Evolutionary conservation across 371 early-diverging fungal genomes (phyloP).

Genomic region (Saksenaea oblongispora): DNA sequence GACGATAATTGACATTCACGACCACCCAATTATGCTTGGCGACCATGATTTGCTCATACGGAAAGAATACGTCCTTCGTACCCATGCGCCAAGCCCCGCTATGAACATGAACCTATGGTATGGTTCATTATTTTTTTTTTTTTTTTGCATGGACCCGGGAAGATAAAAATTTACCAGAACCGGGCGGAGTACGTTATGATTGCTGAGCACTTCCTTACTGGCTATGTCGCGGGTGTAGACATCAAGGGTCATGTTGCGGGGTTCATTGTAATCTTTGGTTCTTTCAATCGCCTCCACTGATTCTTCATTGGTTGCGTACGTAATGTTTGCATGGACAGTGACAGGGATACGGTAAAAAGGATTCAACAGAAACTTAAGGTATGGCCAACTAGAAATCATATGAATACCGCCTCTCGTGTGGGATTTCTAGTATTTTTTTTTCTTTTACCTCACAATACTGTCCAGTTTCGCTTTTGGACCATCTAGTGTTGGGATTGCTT

Average conservation of each 20-base stretch:
- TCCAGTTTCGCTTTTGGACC: conserved; percentile 14
- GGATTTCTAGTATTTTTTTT: neutral
- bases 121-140: no score
- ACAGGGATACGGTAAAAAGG: conserved; percentile 33
- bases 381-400: neutral
- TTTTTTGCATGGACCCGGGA: no score
- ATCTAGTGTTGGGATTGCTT: conserved; percentile 16
- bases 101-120: conserved; percentile 50
- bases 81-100: conserved; percentile 67
- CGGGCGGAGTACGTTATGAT: conserved; percentile 31
- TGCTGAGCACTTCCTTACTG: neutral
- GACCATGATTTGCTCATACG: conserved; percentile 42
- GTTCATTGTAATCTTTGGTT: conserved; percentile 30
- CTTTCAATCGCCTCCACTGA: conserved; percentile 30
- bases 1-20: conserved; percentile 57
- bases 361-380: conserved; percentile 31
- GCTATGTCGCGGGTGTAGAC: conserved; percentile 33
- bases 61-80: conserved; percentile 48
- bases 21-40: conserved; percentile 44
- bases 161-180: conserved; percentile 35
- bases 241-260: conserved; percentile 44
- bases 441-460: conserved; percentile 16
- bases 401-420: neutral
- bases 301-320: conserved; percentile 57
- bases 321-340: conserved; percentile 50